Percentiles rank a stretch among this genome's conserved stretches.
phyloP scores from a whole-genome alignment of 2,329 filamentous ascomycete species.

The Raffaelea albimanens region DNA sequence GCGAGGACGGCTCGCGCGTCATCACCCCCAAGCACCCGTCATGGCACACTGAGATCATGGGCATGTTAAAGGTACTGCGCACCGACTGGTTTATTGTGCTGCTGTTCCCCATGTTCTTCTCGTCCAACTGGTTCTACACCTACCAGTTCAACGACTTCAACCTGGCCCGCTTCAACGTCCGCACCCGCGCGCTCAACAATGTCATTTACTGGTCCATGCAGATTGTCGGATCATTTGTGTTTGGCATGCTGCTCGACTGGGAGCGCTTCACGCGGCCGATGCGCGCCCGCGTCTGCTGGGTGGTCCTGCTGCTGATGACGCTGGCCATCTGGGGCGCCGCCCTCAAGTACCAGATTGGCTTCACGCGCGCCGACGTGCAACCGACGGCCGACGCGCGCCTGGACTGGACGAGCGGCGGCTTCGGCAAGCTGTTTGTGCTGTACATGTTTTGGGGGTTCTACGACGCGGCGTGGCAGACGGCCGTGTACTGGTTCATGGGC shows the following conservation, averaged over 20 bases:
- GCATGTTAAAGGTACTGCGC: constrained; percentile 50
- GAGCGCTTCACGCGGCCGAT: not conserved
- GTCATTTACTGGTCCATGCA: constrained; percentile 7
- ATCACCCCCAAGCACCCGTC: constrained; percentile 65
- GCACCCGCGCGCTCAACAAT: constrained; percentile 8
- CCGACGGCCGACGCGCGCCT: not conserved
- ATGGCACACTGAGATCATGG: constrained; percentile 58
- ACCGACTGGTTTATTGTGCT: constrained; percentile 55
- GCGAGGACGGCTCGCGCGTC: constrained; percentile 54
- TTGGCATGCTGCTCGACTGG: constrained; percentile 7
- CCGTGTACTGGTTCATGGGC: constrained; percentile 20
- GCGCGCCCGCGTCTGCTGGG: constrained; percentile 6
- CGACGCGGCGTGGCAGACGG: constrained; percentile 24
- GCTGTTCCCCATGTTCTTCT: constrained; percentile 66
- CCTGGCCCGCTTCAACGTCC: constrained; percentile 2
- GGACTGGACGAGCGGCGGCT: constrained; percentile 20
- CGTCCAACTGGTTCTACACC: constrained; percentile 66
- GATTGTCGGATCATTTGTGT: constrained; percentile 6
- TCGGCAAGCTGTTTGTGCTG: constrained; percentile 4
- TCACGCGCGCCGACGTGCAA: not conserved
- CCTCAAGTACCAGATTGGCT: not conserved
- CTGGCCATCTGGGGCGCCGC: constrained; percentile 11
- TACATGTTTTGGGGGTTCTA: constrained; percentile 10
- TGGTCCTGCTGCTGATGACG: constrained; percentile 6
- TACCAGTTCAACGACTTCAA: constrained; percentile 50